Evolutionary conservation across 345 rosid species (phyloP), one percentile per base, ranked within the genome.

Genomic region (Schrenkiella parvula): DNA sequence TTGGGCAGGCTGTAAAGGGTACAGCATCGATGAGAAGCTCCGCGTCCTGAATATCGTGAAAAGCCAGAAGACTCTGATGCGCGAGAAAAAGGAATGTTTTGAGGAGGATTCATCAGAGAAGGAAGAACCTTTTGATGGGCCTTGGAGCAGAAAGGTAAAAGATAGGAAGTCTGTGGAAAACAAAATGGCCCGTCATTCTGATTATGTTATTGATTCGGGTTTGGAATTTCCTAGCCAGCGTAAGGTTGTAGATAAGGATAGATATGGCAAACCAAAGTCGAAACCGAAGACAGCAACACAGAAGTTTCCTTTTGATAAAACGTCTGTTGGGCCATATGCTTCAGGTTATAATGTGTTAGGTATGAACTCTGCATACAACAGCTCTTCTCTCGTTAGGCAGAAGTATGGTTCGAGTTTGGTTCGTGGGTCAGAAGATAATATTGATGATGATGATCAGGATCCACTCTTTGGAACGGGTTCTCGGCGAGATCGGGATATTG

Each of bases 21-120:
- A 89, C 68, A 80, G 93, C 52, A 87, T 91, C 4, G 88, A 88
- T 48, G 99, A 95, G 85, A 89, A 89, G 83, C 96, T 95, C 58
- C 85, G 92, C 52, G 90, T 92, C 54, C 78, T 89, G 82, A 88
- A 95, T 80, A 87, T 92, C 14, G 74, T 85, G 78, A 92, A 85
- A 83, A 87, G 88, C 78, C 92, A 88, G 52, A 89, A 86, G 87
- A 89, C 85, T 79, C 84, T 89, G 83, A 81, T 88, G 89, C 58
- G 81, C 35, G 98, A 87, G 82, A 85, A 87, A 51, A 68, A 78
- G 75, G 96, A 91, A 48, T 88, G 84, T 80, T 67, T 80, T 59
- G 89, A 66, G 47, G 85, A 82, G 74, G 89, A 82, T 47, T 86
- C 91, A 1, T 86, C 89, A 0, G 92, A 79, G 34, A 84, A 80